Base-by-base conservation (phyloP, 1,284 basidiomycete genomes). In the Athelia sp. region DNA sequence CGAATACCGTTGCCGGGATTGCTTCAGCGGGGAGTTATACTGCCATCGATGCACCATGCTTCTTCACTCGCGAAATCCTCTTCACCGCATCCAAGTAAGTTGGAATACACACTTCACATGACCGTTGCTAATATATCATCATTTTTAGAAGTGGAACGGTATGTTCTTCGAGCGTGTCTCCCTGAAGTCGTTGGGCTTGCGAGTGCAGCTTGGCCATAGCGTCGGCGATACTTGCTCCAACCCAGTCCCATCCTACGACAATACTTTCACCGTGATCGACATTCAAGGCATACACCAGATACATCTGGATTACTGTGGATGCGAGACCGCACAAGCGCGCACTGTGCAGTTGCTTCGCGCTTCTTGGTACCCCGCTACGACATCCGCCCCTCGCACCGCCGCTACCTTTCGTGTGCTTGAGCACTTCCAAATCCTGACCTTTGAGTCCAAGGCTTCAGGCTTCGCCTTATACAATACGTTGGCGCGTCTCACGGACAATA, bases 251-350 rank as follows among this genome's bases (percentile, higher is more conserved):
- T 53, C 51, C 52, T 29, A 6, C 26, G 21, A 23, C 23, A 14
- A 14, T 19, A 8, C n/a, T 17, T 67, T 71, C 43, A 50, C 60
- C 1, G 56, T 69, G 3, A 43, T 72, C 8, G 55, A 70, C 49
- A 54, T 48, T 4, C 61, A 58, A 31, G 67, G 67, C 1, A 54
- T 71, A 17, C 66, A 68, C 43, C 24, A 56, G 1, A 56, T 70
- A 3, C 48, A 45, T 2, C 23, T 72, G 1, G 51, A 65, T 36
- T 69, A 60, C 49, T 72, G 69, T 46, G 57, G 52, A 1, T 72
- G 69, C 54, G 50, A 50, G 14, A 42, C 2, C 42, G 36, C 36
- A 9, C 36, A 17, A 9, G 49, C 31, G 38, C 4, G 52, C 8
- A 13, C 42, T 52, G 1, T 43, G 1, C 68, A 69, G 52, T 52